Base-by-base conservation (phyloP, 768 basidiomycete genomes). In the Rhodotorula kratochvilovae region DNA sequence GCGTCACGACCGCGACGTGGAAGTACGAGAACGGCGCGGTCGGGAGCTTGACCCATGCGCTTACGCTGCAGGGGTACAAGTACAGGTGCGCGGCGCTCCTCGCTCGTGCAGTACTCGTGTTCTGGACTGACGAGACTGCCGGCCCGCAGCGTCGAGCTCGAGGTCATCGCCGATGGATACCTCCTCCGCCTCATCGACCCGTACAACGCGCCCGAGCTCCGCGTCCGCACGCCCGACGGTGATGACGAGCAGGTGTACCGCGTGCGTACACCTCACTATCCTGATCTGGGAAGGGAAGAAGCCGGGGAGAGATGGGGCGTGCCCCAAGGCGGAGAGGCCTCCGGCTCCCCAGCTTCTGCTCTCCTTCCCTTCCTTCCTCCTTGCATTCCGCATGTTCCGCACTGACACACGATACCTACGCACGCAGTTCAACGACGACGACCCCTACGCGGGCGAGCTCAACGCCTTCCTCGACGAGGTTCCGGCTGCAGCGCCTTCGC, bases 1-100 rank as follows among this genome's bases (percentile, higher is more conserved):
- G 95, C 78, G 89, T 92, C 66, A 98, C 95, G 31, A 84, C 89
- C 36, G 94, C 95, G 53, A 90, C 88, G 46, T 98, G 95, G 94
- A 99, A 99, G 84, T 99, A 98, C 79, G 88, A 90, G 71, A 91
- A 86, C 67, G 95, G 95, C 21, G 95, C 93, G 46, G 90, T 97
- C 43, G 95, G 96, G 33, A 89, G 86, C 68, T 89, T 99, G 81
- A 90, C 87, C 6, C 95, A 99, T 77, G 84, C 91, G 54, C 90
- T 90, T 66, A 90, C 90, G 33, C 87, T 99, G 51, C 95, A 99
- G 79, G 95, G 93, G 23, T 79, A 74, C 79, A 81, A 74, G 61
- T 78, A 78, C 71, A 67, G 61, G 39, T 76, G 63, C 70, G 75
- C 11, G 25, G 21, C 46, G 17, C 33, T 60, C 21, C 45, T 23